Percentiles rank a stretch among this genome's conserved stretches.
These are phyloP conservation scores for Rhynchospora breviuscula DNA, from an alignment of 176 grass and related monocot genomes.

Conservation along the genomic window DNA sequence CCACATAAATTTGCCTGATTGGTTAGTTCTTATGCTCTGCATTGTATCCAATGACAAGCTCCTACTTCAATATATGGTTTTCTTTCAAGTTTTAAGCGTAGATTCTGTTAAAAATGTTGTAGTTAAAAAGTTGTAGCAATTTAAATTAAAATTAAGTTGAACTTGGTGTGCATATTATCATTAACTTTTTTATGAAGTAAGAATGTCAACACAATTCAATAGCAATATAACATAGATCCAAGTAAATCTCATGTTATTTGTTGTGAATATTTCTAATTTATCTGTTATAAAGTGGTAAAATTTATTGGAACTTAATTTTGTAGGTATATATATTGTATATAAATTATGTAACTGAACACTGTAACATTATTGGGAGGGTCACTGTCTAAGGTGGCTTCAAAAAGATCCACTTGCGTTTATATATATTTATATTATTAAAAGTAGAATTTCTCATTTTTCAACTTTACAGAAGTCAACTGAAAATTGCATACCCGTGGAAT, in stretches of 20 bases:
- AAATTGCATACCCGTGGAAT: not conserved
- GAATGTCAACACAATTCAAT: not conserved
- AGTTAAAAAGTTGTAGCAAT: not conserved
- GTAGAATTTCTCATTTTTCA: not conserved
- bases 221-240: not conserved
- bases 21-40: not conserved
- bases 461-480: slow-evolving; percentile 1
- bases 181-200: not conserved
- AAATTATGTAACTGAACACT: not conserved
- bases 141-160: not conserved
- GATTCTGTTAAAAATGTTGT: not conserved
- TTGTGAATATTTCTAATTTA: not conserved
- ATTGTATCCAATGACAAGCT: not conserved
- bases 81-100: not conserved
- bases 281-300: not conserved
- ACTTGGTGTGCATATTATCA: not conserved
- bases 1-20: not conserved
- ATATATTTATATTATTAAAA: not conserved
- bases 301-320: slow-evolving; percentile 8
- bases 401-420: not conserved
- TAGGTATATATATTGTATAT: not conserved
- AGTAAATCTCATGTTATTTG: not conserved
- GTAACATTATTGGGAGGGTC: slow-evolving; percentile 14
- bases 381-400: not conserved
- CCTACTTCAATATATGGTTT: not conserved